Percentiles rank a stretch among this genome's conserved stretches.
Evolutionary conservation across 2,329 filamentous ascomycete species (phyloP).

Genomic region (Lasiodiplodia gonubiensis): DNA sequence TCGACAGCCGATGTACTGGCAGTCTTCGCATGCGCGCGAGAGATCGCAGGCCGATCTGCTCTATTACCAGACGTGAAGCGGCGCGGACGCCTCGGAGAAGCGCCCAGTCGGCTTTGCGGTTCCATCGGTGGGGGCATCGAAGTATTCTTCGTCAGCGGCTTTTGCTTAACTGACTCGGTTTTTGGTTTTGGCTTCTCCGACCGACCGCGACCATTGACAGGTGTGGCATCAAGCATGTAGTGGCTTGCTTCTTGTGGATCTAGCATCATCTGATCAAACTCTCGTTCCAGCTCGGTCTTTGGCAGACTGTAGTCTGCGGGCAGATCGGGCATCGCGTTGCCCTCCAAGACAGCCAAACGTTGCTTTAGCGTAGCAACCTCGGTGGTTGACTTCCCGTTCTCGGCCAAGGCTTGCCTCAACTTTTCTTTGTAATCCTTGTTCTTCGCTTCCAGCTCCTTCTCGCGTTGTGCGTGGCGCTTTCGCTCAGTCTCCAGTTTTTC

Average conservation of each 20-base stretch:
- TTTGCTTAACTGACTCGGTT: background rate
- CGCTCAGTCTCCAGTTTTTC: conserved; percentile 72
- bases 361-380: conserved; percentile 44
- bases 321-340: background rate
- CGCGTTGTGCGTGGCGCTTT: conserved; percentile 67
- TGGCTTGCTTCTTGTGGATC: conserved; percentile 26
- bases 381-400: conserved; percentile 40
- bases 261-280: conserved; percentile 25
- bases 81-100: conserved; percentile 9
- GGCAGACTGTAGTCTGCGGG: background rate
- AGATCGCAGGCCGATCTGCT: background rate
- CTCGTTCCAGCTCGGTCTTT: conserved; percentile 17
- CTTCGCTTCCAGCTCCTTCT: conserved; percentile 66
- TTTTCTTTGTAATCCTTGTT: conserved; percentile 54
- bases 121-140: background rate
- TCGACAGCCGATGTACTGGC: conserved; percentile 9
- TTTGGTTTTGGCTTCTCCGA: conserved; percentile 1
- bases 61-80: background rate
- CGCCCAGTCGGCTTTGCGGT: background rate
- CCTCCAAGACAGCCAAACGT: conserved; percentile 40
- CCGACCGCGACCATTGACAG: conserved; percentile 5
- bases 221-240: conserved; percentile 23
- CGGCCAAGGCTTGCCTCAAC: conserved; percentile 42
- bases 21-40: conserved; percentile 1
- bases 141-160: background rate